phyloP scores from a whole-genome alignment of 2,329 filamentous ascomycete genomes.

The Aspergillus floridensis region DNA sequence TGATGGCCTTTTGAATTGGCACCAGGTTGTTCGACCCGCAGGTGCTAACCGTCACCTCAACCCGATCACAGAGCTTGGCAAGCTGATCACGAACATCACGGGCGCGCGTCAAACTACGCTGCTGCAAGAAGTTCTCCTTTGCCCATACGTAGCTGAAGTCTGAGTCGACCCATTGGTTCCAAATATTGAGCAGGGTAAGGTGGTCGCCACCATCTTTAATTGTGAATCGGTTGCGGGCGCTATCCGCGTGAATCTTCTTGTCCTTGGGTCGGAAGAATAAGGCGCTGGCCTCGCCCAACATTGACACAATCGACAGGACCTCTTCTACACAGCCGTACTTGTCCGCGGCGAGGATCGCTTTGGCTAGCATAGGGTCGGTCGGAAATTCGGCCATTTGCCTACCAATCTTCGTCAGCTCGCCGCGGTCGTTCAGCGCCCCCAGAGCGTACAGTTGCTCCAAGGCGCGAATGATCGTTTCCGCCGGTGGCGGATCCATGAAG shows the following conservation, averaged over 20 bases:
- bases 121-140: constrained; percentile 90
- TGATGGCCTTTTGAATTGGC: constrained; percentile 83
- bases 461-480: constrained; percentile 82
- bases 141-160: constrained; percentile 88
- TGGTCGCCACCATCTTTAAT: constrained; percentile 90
- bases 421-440: constrained; percentile 82
- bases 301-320: constrained; percentile 87
- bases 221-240: constrained; percentile 82
- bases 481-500: constrained; percentile 90
- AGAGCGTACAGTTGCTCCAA: constrained; percentile 90
- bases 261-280: constrained; percentile 95
- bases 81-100: constrained; percentile 92
- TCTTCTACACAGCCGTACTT: constrained; percentile 92
- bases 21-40: constrained; percentile 68
- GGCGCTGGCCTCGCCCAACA: constrained; percentile 83
- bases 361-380: constrained; percentile 86
- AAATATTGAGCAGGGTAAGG: constrained; percentile 83
- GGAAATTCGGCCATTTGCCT: constrained; percentile 95
- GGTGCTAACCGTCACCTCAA: constrained; percentile 72
- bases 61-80: constrained; percentile 84
- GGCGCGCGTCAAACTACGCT: constrained; percentile 81
- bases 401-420: constrained; percentile 84
- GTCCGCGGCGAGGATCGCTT: constrained; percentile 82
- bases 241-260: constrained; percentile 94
- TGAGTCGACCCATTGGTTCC: constrained; percentile 90